These are phyloP conservation scores for Botrytis deweyae DNA, from an alignment of 2,329 filamentous ascomycete species.

Conservation along the genomic window DNA sequence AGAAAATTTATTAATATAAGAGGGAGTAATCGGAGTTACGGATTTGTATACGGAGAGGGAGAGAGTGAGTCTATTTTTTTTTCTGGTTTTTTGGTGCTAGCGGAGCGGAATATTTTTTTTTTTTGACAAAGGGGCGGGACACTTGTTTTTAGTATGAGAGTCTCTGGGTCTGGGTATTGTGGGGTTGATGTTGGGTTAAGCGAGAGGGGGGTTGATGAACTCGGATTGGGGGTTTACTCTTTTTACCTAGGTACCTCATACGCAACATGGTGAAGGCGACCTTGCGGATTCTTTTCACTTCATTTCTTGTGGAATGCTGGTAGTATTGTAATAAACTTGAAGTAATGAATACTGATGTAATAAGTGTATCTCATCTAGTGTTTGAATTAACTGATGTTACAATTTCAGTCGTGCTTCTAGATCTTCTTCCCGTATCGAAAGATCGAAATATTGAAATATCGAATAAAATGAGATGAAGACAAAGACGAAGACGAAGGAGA, in stretches of 20 bases:
- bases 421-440: too few species aligned
- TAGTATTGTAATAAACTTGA: too few species aligned
- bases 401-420: not conserved
- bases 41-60: too few species aligned
- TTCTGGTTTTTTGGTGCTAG: too few species aligned
- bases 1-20: too few species aligned
- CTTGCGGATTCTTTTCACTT: not conserved
- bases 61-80: not conserved
- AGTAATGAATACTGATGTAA: not conserved
- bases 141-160: not conserved
- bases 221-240: not conserved
- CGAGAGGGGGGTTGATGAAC: not conserved
- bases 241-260: not conserved
- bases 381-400: not conserved
- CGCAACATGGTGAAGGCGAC: not conserved
- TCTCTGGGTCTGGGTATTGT: not conserved
- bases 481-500: not conserved
- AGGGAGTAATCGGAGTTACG: too few species aligned
- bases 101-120: not conserved
- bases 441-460: too few species aligned
- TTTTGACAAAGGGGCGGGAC: not conserved
- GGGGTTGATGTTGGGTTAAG: not conserved
- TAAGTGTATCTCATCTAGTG: fast-evolving
- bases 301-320: not conserved
- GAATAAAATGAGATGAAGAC: too few species aligned